Evolutionary conservation across 371 early-diverging fungal genomes (phyloP), one percentile per base, ranked within the genome.

Genomic region (Mucor irregularis): DNA sequence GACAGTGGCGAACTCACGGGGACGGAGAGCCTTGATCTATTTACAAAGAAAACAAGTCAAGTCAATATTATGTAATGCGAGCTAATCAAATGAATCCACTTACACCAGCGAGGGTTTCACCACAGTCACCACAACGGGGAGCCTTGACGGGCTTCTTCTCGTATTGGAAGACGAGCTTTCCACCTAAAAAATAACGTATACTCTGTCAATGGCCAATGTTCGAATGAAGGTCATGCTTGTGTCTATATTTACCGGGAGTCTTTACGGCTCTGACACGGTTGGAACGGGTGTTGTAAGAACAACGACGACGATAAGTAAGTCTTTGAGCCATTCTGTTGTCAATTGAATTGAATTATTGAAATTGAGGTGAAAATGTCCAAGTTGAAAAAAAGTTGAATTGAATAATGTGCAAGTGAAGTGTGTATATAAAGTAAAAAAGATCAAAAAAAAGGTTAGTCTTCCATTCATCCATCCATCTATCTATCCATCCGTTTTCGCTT

Each of bases 241-340:
- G 10, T 34, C 14, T 5, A 6, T 42, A 42, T 42, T 42, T 73
- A 87, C 93, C 97, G 62, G 98, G 98, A 66, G 98, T 97, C 94
- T 97, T 97, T 81, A 93, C 90, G 73, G 93, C 85, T 70, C 87
- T 83, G 74, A 89, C 88, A 83, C 93, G 89, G 95, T 98, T 98
- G 74, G 96, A 96, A 81, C 90, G 90, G 74, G 98, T 98, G 94
- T 97, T 96, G 94, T 97, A 98, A 65, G 97, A 95, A 67, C 93
- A 86, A 71, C 96, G 91, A 69, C 97, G 91, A 78, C 97, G 89
- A 88, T 97, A 98, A 61, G 92, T 94, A 62, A 97, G 87, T 83
- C 98, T 92, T 84, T 96, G 96, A 75, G 77, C 86, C 88, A 88
- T 88, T 68, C 61, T 69, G 56, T 42, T 42, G 42, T n/a, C n/a